Evolutionary conservation across 2,329 filamentous ascomycete genomes (phyloP).

Genomic region (Orbilia javanica): DNA sequence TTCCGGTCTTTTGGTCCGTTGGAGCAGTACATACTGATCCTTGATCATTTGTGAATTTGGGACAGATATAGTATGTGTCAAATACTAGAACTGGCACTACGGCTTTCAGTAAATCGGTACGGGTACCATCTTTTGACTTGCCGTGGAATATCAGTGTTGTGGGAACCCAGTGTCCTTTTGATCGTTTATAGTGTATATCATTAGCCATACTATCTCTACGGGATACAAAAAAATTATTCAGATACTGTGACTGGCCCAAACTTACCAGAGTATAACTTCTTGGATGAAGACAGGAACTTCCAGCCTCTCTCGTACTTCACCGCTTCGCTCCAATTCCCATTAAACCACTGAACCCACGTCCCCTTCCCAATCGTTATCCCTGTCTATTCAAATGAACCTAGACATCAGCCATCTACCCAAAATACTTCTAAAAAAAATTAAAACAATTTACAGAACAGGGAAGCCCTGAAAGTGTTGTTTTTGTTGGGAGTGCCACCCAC

Average conservation of each 20-base stretch:
- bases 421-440: neutral
- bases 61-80: conserved; percentile 41
- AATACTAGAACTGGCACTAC: conserved; percentile 38
- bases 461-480: conserved; percentile 45
- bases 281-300: conserved; percentile 51
- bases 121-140: conserved; percentile 1
- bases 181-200: neutral
- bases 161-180: conserved; percentile 48
- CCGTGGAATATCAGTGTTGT: conserved; percentile 40
- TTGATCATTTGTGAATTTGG: conserved; percentile 28
- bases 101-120: conserved; percentile 18
- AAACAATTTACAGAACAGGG: no score
- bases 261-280: conserved; percentile 42
- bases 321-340: conserved; percentile 36
- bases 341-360: conserved; percentile 37
- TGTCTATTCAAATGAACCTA: conserved; percentile 16
- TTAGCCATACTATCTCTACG: no score
- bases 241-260: neutral
- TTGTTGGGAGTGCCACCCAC: conserved; percentile 27
- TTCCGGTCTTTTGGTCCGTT: conserved; percentile 8
- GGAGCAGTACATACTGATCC: conserved; percentile 21
- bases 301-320: conserved; percentile 22
- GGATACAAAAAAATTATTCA: no score
- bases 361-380: conserved; percentile 48
- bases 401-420: neutral